Base-by-base conservation (phyloP, 805 yeast genomes). In the Blastobotrys parvus region DNA sequence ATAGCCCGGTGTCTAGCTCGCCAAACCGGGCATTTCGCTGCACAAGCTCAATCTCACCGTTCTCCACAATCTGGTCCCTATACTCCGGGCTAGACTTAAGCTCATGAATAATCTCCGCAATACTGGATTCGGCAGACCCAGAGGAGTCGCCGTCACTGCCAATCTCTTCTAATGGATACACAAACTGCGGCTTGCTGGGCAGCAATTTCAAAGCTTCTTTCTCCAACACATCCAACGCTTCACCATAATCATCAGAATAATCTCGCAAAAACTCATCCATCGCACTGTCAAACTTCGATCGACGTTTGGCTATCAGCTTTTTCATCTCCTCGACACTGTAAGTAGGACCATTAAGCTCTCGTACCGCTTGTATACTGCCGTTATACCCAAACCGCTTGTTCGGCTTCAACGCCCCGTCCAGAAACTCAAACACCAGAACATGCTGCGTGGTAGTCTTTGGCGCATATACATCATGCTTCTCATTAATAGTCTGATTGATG, bases 371-470 rank as follows among this genome's bases (percentile, higher is more conserved):
- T n/a, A n/a, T n/a, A n/a, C n/a, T n/a, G n/a, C n/a, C n/a, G n/a
- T n/a, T n/a, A n/a, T n/a, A n/a, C n/a, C n/a, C n/a, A n/a, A n/a
- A 38, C 36, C 33, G 23, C 34, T 17, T 19, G 8, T 21, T 35
- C 18, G 31, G 25, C 31, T 33, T 38, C 21, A 18, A 23, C 18
- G 50, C 65, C 5, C 75, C 84, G 59, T 89, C 95, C 15, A 76
- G 69, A 59, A 89, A 85, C 50, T 82, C 89, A 56, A 89, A 82
- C 1, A 85, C 68, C 21, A 89, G 65, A 6, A 84, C 54, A 49
- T 80, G 88, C 1, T 53, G 29, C 11, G 10, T 25, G 10, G 10
- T 25, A 7, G 7, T 7, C 7, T 7, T 11, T 8, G 29, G 10
- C 7, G 29, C 54, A 43, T 68, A 74, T 33, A 74, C 65, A 55